Base-by-base conservation (phyloP, 208 protist species). In the Ichthyophonus hoferi region DNA sequence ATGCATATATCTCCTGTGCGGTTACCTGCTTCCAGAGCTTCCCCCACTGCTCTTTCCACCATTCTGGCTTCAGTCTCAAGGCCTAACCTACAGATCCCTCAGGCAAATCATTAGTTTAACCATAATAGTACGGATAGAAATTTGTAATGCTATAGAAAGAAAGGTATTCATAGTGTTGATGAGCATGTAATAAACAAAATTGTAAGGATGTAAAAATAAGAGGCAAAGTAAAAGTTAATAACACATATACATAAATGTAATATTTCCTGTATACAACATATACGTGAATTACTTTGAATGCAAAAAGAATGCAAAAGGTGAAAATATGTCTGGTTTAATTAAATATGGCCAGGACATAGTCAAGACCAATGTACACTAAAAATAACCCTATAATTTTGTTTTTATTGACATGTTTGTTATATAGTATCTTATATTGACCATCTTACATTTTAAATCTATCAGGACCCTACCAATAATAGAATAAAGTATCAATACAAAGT, bases 1-100 rank as follows among this genome's bases (percentile, higher is more conserved):
- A 1, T 2, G 17, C 2, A 42, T n/a, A 92, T 79, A 40, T 92
- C 91, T 31, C 33, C 78, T 38, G 91, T 92, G 43, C 76, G 77
- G 34, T 83, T 1, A 39, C 91, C 91, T n/a, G 87, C 58, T 1
- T 31, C 84, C 40, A 92, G 79, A 2, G 78, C 79, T 37, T 41
- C 37, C 1, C 39, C 2, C 14, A 91, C 88, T 1, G 88, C 88
- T 1, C 42, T 43, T 83, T 90, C 88, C 79, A 90, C 83, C 37
- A 40, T 33, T 78, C 1, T 24, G 1, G 90, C 90, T 50, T 90
- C 86, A 14, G 31, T 31, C 77, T 87, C 82, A 2, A 90, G n/a
- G 17, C 41, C 40, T 31, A 89, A 58, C 39, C 79, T 67, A 24
- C n/a, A n/a, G n/a, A n/a, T n/a, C n/a, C n/a, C n/a, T n/a, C n/a